Percentiles rank a stretch among this genome's conserved stretches.
Conservation (phyloP, 140 eudicot genomes). For the Cichorium intybus region DNA sequence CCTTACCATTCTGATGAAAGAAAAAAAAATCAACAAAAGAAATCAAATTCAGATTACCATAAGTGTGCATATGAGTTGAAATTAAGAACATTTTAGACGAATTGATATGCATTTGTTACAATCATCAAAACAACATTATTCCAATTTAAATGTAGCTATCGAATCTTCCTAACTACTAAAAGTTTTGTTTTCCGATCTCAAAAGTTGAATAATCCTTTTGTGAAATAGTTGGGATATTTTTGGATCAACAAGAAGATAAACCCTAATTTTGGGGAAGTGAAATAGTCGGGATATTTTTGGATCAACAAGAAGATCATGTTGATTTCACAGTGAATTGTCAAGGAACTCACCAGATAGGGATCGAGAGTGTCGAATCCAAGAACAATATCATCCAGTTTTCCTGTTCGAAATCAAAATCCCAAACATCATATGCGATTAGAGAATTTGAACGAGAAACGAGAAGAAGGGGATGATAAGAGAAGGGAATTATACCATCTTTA, state of each 20-base stretch:
- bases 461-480: neutral
- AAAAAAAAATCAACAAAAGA: neutral
- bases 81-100: neutral
- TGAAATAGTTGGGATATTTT: neutral
- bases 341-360: slow-evolving; percentile 65
- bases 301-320: neutral
- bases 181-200: neutral
- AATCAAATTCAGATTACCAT: neutral
- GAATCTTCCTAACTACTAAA: neutral
- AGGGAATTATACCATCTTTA: slow-evolving; percentile 51
- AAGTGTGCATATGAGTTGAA: neutral
- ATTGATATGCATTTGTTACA: neutral
- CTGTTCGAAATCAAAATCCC: slow-evolving; percentile 35
- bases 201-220: neutral
- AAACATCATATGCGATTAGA: neutral
- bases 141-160: neutral
- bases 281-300: neutral
- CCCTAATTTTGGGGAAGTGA: neutral
- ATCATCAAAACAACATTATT: neutral
- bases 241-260: neutral
- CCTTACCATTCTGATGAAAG: slow-evolving; percentile 60
- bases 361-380: slow-evolving; percentile 93
- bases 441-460: neutral
- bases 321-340: neutral
- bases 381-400: slow-evolving; percentile 87